Base-by-base conservation (phyloP, 192 early-diverging fungal species). In the Backusella sp. region DNA sequence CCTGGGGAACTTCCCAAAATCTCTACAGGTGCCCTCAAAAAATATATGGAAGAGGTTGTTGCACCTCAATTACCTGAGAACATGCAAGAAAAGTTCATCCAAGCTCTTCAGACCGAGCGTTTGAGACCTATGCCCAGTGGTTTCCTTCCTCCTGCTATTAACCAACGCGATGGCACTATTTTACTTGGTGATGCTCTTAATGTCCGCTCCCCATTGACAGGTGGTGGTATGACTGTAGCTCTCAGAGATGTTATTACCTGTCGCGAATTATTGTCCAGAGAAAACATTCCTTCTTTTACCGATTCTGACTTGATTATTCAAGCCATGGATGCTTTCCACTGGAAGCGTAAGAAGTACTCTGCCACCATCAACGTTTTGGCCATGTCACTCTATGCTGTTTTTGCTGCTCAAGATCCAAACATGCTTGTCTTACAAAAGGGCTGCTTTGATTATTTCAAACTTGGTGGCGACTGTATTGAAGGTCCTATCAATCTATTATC, bases 181-280 rank as follows among this genome's bases (percentile, higher is more conserved):
- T 79, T 96, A n/a, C 81, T 98, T n/a, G 97, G 97, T 59, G 97
- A 99, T 84, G 95, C 97, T 1, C 90, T 95, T 79, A 99, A 99
- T 80, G 96, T 98, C 86, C 87, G 96, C 39, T 95, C 97, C 73
- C 96, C 96, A 19, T 83, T 99, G 59, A 98, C 96, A 2, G 97
- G 97, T 56, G 88, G 94, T 65, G 97, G 97, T 32, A 99, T 99
- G 97, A 97, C 97, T 0, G 92, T 99, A 0, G 97, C 90, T 0
- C 85, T 98, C 37, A 95, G 92, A 88, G 97, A 99, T 82, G 93
- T 95, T 4, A 92, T 96, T 2, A 86, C 89, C 26, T 67, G 97
- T 26, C 72, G 84, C 4, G 84, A 93, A 7, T 76, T 92, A 34
- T 79, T 94, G 44, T 67, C 74, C 30, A 81, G 70, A 37, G 77